Evolutionary conservation across 1,139 yeast species (phyloP).

Genomic region (Arxiozyma heterogenica): DNA sequence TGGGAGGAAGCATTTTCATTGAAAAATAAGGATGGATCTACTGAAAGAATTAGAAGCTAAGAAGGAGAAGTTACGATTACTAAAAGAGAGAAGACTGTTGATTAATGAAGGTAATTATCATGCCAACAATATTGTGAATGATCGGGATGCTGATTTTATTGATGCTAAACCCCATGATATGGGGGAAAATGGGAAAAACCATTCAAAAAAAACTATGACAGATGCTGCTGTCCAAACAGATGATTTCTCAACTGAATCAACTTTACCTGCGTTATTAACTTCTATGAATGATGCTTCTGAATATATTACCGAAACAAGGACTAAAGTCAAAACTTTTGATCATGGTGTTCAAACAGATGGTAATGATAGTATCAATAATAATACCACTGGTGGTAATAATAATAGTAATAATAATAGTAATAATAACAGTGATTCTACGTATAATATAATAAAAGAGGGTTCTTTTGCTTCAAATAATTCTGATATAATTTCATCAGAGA

Average conservation of each 20-base stretch:
- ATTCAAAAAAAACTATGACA: background rate
- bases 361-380: background rate
- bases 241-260: background rate
- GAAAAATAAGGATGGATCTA: constrained; percentile 12
- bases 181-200: background rate
- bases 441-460: background rate
- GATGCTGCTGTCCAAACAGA: constrained; percentile 17
- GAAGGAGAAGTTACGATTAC: constrained; percentile 14
- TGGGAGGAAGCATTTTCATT: background rate
- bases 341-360: constrained; percentile 14
- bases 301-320: no score
- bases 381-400: background rate
- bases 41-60: constrained; percentile 19
- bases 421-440: background rate
- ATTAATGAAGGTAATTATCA: background rate
- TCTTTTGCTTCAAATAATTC: background rate
- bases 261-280: background rate
- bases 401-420: background rate
- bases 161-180: background rate
- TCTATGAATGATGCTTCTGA: background rate
- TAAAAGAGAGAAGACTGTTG: constrained; percentile 15
- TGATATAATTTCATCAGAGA: background rate
- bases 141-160: no score
- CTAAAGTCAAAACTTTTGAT: constrained; percentile 14
- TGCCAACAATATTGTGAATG: no score